Evolutionary conservation across 2,329 filamentous ascomycete species (phyloP).

Genomic region (Paecilomyces dactylethromorphus): DNA sequence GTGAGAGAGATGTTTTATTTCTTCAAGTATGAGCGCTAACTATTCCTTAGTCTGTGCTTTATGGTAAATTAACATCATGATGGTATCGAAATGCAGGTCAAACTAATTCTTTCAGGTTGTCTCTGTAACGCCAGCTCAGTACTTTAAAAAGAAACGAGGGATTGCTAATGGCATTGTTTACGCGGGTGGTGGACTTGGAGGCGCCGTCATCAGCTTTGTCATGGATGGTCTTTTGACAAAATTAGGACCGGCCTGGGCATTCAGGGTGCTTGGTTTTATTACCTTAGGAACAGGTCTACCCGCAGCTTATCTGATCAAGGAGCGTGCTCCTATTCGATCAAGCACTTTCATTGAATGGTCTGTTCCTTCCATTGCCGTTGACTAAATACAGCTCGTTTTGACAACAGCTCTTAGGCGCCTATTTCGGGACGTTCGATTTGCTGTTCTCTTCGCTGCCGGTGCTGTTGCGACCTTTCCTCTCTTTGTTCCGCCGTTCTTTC

Average conservation of each 20-base stretch:
- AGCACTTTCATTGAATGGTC: slow-evolving; percentile 47
- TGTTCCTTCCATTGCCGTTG: slow-evolving; percentile 2
- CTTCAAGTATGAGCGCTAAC: slow-evolving; percentile 13
- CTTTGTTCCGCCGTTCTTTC: slow-evolving; percentile 56
- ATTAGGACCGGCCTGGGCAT: slow-evolving; percentile 27
- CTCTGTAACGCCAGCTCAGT: slow-evolving; percentile 47
- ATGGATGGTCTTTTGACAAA: slow-evolving; percentile 40
- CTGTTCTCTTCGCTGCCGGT: slow-evolving; percentile 48
- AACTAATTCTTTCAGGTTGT: slow-evolving; percentile 13
- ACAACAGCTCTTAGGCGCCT: slow-evolving; percentile 33
- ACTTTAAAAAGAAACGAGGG: slow-evolving; percentile 49
- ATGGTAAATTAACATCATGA: slow-evolving; percentile 26
- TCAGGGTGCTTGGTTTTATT: slow-evolving; percentile 37
- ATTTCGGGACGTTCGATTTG: slow-evolving; percentile 48
- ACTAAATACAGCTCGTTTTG: background rate
- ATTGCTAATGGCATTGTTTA: slow-evolving; percentile 44
- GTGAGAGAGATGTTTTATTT: slow-evolving; percentile 17
- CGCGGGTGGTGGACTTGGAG: slow-evolving; percentile 46
- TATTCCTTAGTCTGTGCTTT: slow-evolving; percentile 25
- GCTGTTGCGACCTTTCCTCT: slow-evolving; percentile 55
- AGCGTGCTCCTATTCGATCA: slow-evolving; percentile 26
- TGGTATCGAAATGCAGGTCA: background rate
- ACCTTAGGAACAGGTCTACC: slow-evolving; percentile 50
- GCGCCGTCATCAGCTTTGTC: slow-evolving; percentile 46
- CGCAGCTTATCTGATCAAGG: slow-evolving; percentile 45